Evolutionary conservation across 225 moss, liverwort and hornwort species (phyloP).

Genomic region (Marchantia paleacea): DNA sequence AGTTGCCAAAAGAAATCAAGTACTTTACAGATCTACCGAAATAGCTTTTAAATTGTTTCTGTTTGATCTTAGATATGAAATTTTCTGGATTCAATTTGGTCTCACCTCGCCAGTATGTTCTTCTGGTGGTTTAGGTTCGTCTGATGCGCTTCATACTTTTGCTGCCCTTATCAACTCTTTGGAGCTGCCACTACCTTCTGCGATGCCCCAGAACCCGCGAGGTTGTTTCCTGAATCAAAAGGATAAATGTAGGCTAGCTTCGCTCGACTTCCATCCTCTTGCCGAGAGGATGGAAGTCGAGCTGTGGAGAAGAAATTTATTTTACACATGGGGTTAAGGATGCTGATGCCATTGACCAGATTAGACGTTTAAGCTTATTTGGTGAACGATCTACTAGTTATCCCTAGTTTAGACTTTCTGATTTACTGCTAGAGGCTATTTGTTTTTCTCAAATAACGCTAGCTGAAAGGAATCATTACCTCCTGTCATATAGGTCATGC

Average conservation of each 20-base stretch:
- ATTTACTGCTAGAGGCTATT: too few relatives aligned
- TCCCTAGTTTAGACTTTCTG: too few relatives aligned
- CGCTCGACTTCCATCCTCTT: too few relatives aligned
- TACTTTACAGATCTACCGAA: background rate
- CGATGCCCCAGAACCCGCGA: constrained; percentile 60
- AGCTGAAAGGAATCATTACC: too few relatives aligned
- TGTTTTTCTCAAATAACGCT: too few relatives aligned
- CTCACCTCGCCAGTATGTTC: background rate
- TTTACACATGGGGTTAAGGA: too few relatives aligned
- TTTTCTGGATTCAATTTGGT: background rate
- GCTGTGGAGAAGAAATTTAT: too few relatives aligned
- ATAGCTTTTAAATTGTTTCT: background rate
- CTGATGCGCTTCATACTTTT: constrained; percentile 53
- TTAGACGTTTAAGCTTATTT: too few relatives aligned
- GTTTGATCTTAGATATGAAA: background rate
- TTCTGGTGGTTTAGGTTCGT: constrained; percentile 45
- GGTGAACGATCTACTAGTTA: too few relatives aligned
- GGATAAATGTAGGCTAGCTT: background rate
- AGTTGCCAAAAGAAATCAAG: background rate
- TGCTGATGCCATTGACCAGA: too few relatives aligned
- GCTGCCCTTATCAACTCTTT: constrained; percentile 55
- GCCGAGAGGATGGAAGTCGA: background rate
- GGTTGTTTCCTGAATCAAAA: constrained; percentile 40
- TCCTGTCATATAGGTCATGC: too few relatives aligned
- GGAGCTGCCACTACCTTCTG: constrained; percentile 63